Conservation (phyloP, 2,329 filamentous ascomycete species). For the Fusarium nodosum region DNA sequence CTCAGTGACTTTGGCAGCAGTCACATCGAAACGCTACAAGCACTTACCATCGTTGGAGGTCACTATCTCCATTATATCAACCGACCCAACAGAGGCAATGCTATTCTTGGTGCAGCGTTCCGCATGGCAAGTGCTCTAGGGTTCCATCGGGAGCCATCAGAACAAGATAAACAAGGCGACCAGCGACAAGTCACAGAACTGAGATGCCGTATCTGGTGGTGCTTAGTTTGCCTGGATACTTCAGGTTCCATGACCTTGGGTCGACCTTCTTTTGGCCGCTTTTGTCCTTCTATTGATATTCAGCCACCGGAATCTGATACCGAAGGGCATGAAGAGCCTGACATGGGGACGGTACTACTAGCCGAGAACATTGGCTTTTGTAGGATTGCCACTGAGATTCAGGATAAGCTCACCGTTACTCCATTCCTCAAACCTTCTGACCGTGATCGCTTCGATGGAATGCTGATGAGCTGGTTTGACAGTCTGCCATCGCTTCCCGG, state of each 20-base stretch:
- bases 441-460: constrained; percentile 1
- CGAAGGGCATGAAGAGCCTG: neutral
- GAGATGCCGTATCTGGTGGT: constrained; percentile 19
- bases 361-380: constrained; percentile 16
- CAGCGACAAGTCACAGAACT: constrained; percentile 1
- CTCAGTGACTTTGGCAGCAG: constrained; percentile 9
- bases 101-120: constrained; percentile 15
- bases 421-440: neutral
- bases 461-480: neutral
- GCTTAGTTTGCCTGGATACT: constrained; percentile 6
- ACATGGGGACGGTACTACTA: neutral
- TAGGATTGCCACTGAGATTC: constrained; percentile 17
- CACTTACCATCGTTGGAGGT: constrained; percentile 7
- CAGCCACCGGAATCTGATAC: neutral
- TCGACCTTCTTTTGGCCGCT: constrained; percentile 11
- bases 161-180: neutral
- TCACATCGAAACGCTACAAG: constrained; percentile 13
- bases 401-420: constrained; percentile 6
- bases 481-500: neutral
- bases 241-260: constrained; percentile 3
- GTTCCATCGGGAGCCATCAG: constrained; percentile 10
- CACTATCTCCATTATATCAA: constrained; percentile 23
- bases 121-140: constrained; percentile 19
- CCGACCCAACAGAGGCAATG: constrained; percentile 18
- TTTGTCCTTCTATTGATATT: constrained; percentile 13